Percentiles rank a stretch among this genome's conserved stretches.
Conservation (phyloP, 2,329 filamentous ascomycete genomes). For the Hypoxylon sp. region DNA sequence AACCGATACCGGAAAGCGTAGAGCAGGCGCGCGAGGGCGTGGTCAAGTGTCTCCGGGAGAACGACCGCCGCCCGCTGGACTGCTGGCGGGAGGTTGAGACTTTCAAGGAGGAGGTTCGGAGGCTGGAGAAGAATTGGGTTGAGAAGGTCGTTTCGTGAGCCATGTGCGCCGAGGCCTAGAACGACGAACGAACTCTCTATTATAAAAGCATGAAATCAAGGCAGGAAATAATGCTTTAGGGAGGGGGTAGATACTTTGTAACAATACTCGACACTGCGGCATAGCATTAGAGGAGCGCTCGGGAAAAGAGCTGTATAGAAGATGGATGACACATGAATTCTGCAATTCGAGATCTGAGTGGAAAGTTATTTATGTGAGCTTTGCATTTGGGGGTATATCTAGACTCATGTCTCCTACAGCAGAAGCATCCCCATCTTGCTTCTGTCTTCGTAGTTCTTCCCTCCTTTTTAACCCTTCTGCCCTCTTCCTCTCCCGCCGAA, state of each 20-base stretch:
- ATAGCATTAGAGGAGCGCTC: slow-evolving; percentile 47
- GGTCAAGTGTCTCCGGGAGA: slow-evolving; percentile 82
- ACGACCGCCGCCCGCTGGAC: slow-evolving; percentile 90
- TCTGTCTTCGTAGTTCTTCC: slow-evolving; percentile 56
- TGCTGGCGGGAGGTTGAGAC: slow-evolving; percentile 94
- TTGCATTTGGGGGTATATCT: slow-evolving; percentile 45
- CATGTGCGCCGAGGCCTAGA: background rate
- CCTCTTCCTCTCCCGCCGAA: slow-evolving; percentile 67
- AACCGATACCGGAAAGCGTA: slow-evolving; percentile 77
- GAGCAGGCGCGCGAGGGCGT: slow-evolving; percentile 82
- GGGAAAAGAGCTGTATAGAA: slow-evolving; percentile 47
- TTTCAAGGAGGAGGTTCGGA: slow-evolving; percentile 90
- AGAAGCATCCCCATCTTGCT: slow-evolving; percentile 4
- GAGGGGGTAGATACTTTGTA: slow-evolving; percentile 44
- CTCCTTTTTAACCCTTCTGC: slow-evolving; percentile 69
- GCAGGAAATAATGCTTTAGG: slow-evolving; percentile 1
- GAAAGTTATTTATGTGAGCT: slow-evolving; percentile 44
- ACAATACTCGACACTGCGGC: slow-evolving; percentile 45
- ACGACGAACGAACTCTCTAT: background rate
- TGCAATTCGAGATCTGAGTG: background rate
- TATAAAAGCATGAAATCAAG: background rate
- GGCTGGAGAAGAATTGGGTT: slow-evolving; percentile 88
- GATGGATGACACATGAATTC: slow-evolving; percentile 23
- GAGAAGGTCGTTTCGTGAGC: slow-evolving; percentile 75
- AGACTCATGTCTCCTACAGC: slow-evolving; percentile 30